phyloP scores from a whole-genome alignment of 179 eudicot genomes.

The Silene coronaria region DNA sequence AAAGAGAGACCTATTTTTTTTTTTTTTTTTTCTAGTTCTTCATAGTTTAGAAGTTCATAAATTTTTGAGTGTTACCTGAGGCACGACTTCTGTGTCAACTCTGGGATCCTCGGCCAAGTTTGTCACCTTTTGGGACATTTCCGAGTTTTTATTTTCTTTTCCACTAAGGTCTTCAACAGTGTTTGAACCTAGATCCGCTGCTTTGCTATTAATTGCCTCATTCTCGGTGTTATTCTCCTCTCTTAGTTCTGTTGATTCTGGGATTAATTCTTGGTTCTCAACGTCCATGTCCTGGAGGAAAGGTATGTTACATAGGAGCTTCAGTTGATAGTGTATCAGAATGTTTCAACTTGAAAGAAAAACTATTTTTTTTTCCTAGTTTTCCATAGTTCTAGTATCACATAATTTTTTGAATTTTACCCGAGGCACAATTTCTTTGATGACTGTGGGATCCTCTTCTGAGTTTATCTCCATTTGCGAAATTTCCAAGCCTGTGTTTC shows the following conservation, averaged over 20 bases:
- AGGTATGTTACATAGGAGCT: neutral
- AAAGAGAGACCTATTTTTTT: neutral
- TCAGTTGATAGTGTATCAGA: neutral
- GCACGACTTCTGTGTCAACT: neutral
- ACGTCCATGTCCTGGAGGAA: neutral
- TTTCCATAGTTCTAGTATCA: neutral
- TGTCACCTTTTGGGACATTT: neutral
- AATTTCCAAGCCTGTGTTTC: too few relatives aligned
- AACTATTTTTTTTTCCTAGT: neutral
- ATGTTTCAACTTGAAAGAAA: neutral
- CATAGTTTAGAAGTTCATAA: neutral
- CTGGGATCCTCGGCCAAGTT: neutral
- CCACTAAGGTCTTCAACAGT: neutral
- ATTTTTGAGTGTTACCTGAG: neutral
- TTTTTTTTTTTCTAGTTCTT: too few relatives aligned
- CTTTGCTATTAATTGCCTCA: neutral
- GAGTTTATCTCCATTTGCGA: too few relatives aligned
- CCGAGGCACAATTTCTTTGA: too few relatives aligned
- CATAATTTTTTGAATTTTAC: too few relatives aligned
- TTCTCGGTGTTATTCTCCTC: neutral
- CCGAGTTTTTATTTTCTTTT: neutral
- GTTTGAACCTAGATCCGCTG: neutral
- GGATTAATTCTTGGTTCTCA: neutral
- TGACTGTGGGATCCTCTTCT: too few relatives aligned
- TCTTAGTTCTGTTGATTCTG: neutral